Percentiles rank a stretch among this genome's conserved stretches.
phyloP scores from a whole-genome alignment of 305 asterid genomes.

The Fraxinus baroniana region DNA sequence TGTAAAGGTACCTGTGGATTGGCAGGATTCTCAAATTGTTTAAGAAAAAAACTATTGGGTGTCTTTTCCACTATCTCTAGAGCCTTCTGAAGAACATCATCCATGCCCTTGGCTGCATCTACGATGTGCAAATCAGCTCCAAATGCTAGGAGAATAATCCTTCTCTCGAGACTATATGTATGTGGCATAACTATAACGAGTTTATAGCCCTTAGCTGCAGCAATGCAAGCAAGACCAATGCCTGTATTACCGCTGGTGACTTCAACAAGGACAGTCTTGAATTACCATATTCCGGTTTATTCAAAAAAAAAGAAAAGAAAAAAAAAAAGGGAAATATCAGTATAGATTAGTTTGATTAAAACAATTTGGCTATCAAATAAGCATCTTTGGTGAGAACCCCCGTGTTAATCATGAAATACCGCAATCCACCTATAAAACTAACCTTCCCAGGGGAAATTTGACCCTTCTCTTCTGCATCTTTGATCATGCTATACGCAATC shows the following conservation, averaged over 20 bases:
- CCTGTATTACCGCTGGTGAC: conserved; percentile 50
- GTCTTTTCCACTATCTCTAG: conserved; percentile 34
- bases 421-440: not conserved
- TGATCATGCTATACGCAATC: conserved; percentile 46
- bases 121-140: conserved; percentile 39
- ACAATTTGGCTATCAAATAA: not conserved
- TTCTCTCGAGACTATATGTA: conserved; percentile 40
- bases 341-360: not conserved
- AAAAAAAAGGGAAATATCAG: not conserved
- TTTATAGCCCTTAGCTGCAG: conserved; percentile 44
- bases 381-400: not conserved
- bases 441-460: conserved; percentile 48
- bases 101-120: conserved; percentile 37
- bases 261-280: conserved; percentile 43
- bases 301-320: not conserved
- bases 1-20: conserved; percentile 38
- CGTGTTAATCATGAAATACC: not conserved
- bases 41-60: conserved; percentile 37
- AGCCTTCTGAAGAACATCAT: conserved; percentile 30
- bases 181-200: conserved; percentile 42
- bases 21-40: conserved; percentile 47
- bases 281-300: conserved; percentile 12
- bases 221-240: conserved; percentile 45
- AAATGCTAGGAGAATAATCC: conserved; percentile 41
- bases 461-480: conserved; percentile 53